Evolutionary conservation across 2,329 filamentous ascomycete genomes (phyloP), one percentile per base, ranked within the genome.

Genomic region (Hypoxylon sp.): DNA sequence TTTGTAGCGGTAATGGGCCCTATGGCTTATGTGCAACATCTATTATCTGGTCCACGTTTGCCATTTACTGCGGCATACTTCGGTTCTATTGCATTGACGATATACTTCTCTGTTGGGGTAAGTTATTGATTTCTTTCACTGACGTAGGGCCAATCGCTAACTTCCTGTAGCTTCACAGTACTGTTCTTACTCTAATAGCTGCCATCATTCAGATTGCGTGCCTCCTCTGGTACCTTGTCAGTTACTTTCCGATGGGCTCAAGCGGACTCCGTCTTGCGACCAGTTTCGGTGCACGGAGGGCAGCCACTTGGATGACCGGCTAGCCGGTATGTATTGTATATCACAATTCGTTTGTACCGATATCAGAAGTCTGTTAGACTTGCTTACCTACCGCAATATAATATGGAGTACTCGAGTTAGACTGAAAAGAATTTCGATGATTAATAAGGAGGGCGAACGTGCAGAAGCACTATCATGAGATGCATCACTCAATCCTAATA

Each of bases 171-270:
- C 90, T 97, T 72, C 92, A 92, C 79, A 95, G 87, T 78, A 94
- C 92, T 44, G 82, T 97, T 69, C 88, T 98, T 71, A 98, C 96
- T 14, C 85, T 98, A 60, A 83, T 98, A 70, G 92, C 94, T 22
- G 90, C 93, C 68, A 86, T 98, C 67, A 83, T 94, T 73, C 96
- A 99, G 80, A 85, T 98, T 60, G 90, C 91, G 58, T 92, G 92
- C 70, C 84, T 98, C 71, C 72, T 93, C 51, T 98, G 95, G 95
- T 98, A 98, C 82, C 86, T 98, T 51, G 90, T 98, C 80, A 97
- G 93, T 82, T 99, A 99, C 81, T 98, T 98, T 77, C 96, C 96
- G 26, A 97, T 98, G 94, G 96, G 96, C 44, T 93, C 92, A 63
- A 92, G 91, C 61, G 94, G 96, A 46, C 83, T 99, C 72, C 91